phyloP scores from a whole-genome alignment of 345 rosid species.

The Pistacia integerrima region DNA sequence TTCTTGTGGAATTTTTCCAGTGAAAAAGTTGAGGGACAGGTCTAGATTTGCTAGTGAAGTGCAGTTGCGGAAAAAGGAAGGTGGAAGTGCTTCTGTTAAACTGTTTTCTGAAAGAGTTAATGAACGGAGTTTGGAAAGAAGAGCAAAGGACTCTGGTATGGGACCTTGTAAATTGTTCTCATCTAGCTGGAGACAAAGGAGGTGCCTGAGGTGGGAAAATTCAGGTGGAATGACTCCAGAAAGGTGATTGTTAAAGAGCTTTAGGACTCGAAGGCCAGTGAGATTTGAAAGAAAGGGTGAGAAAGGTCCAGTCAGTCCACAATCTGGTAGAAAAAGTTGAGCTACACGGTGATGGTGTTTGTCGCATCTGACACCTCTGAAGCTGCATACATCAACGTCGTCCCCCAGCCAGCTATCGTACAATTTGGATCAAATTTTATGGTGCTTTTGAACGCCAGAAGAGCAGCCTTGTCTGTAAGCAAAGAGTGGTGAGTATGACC shows the following conservation, averaged over 20 bases:
- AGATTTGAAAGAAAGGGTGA: slow-evolving; percentile 52
- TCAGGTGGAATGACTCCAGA: slow-evolving; percentile 44
- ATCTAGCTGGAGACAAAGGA: slow-evolving; percentile 28
- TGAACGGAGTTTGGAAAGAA: slow-evolving; percentile 33
- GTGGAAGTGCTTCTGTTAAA: slow-evolving; percentile 38
- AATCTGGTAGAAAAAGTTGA: slow-evolving; percentile 27
- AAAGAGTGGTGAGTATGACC: slow-evolving; percentile 31
- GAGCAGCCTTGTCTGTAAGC: slow-evolving; percentile 46
- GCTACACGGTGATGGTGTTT: slow-evolving; percentile 33
- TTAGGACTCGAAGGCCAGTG: slow-evolving; percentile 36
- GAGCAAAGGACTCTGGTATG: slow-evolving; percentile 37
- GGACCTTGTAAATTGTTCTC: slow-evolving; percentile 38
- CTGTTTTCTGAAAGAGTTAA: slow-evolving; percentile 26
- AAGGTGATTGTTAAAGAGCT: slow-evolving; percentile 37
- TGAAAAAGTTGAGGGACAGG: slow-evolving; percentile 40
- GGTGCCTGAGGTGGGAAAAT: slow-evolving; percentile 38
- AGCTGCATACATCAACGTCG: slow-evolving; percentile 43
- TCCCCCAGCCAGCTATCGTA: slow-evolving; percentile 43
- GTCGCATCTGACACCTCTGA: slow-evolving; percentile 42
- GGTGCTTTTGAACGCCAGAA: slow-evolving; percentile 44
- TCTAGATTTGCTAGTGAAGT: slow-evolving; percentile 40
- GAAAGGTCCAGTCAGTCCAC: slow-evolving; percentile 33
- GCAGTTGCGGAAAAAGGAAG: slow-evolving; percentile 49
- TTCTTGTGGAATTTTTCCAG: slow-evolving; percentile 48
- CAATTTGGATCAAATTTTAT: slow-evolving; percentile 33